These are phyloP conservation scores for Paraphoma sp. DNA, from an alignment of 2,329 filamentous ascomycete genomes.

Conservation along the genomic window DNA sequence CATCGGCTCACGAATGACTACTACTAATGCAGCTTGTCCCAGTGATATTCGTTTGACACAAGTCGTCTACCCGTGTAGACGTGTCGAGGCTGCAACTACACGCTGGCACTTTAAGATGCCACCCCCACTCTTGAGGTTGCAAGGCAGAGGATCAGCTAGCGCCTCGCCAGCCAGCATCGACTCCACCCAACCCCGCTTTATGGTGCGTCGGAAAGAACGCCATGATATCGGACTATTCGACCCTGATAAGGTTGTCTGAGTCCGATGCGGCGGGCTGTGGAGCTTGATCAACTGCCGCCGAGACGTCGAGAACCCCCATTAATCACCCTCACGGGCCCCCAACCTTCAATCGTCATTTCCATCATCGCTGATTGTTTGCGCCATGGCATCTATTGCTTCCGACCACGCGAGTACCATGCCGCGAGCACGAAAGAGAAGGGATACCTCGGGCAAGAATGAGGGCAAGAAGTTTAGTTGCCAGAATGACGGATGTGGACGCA, in stretches of 20 bases:
- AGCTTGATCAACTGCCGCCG: neutral
- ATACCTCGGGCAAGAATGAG: slow-evolving; percentile 47
- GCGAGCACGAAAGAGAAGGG: slow-evolving; percentile 70
- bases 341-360: slow-evolving; percentile 34
- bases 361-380: slow-evolving; percentile 12
- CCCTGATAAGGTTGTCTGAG: slow-evolving; percentile 17
- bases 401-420: slow-evolving; percentile 47
- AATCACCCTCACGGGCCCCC: slow-evolving; percentile 29
- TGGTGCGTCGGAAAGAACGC: slow-evolving; percentile 12
- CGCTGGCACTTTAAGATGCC: neutral
- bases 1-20: too few species aligned
- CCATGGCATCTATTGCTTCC: slow-evolving; percentile 26
- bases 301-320: slow-evolving; percentile 29
- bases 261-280: slow-evolving; percentile 12
- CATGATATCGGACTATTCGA: slow-evolving; percentile 19
- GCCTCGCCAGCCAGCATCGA: slow-evolving; percentile 1
- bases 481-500: slow-evolving; percentile 86
- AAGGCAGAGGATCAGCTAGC: slow-evolving; percentile 6
- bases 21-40: too few species aligned
- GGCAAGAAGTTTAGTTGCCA: slow-evolving; percentile 71
- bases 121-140: slow-evolving; percentile 25
- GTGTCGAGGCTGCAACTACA: neutral
- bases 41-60: too few species aligned
- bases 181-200: slow-evolving; percentile 24
- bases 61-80: too few species aligned